phyloP scores from a whole-genome alignment of 163 green algal genomes.

The Scenedesmus sp. region DNA sequence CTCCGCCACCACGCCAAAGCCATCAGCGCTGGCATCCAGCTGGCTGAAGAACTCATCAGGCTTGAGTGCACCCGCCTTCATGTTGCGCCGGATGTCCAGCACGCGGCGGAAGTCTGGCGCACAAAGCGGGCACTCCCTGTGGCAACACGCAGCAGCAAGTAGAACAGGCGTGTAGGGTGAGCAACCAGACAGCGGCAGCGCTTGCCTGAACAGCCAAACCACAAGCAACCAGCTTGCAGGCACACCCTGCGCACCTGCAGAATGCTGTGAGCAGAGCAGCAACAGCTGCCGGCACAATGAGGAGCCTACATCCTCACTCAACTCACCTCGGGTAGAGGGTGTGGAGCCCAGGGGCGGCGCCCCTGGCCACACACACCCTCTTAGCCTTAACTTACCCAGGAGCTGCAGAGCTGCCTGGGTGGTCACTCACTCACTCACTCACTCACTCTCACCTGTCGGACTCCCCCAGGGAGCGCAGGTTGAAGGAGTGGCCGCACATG shows the following conservation, averaged over 20 bases:
- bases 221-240: no score
- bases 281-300: no score
- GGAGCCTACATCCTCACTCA: no score
- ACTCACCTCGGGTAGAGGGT: no score
- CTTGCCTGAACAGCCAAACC: neutral
- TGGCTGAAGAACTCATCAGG: conserved; percentile 96
- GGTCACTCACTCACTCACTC: no score
- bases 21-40: conserved; percentile 82
- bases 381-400: no score
- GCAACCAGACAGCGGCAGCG: neutral
- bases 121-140: conserved; percentile 91
- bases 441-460: conserved; percentile 10
- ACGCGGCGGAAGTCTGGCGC: conserved; percentile 82
- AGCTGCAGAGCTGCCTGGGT: no score
- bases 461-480: conserved; percentile 84
- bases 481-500: conserved; percentile 96
- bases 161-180: no score
- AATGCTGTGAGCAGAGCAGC: no score
- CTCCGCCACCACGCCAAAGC: conserved; percentile 93
- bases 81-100: conserved; percentile 63
- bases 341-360: no score
- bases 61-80: conserved; percentile 70
- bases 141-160: neutral
- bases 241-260: no score
- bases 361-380: no score